Evolutionary conservation across 2,329 filamentous ascomycete genomes (phyloP).

Genomic region (Epichloe coenophiala): DNA sequence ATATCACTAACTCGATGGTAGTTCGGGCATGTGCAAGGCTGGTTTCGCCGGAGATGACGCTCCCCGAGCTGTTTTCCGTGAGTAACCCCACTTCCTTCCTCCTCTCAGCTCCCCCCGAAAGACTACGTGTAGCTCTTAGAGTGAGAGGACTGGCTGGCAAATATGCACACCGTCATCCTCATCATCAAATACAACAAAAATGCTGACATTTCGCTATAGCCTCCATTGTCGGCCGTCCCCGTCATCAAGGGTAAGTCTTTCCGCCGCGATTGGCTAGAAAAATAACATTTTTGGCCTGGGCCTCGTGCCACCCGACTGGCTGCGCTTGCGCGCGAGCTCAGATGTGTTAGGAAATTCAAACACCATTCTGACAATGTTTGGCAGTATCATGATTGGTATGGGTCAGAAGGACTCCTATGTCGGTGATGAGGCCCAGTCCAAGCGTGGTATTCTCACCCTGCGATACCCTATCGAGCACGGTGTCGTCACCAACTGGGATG

Average conservation of each 20-base stretch:
- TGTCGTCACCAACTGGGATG: constrained; percentile 99
- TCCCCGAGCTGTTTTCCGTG: constrained; percentile 99
- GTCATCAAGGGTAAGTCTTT: constrained; percentile 91
- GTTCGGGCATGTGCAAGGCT: constrained; percentile 99
- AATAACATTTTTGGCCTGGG: neutral
- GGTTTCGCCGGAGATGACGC: constrained; percentile 99
- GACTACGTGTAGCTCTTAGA: constrained; percentile 7
- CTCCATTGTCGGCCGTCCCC: constrained; percentile 98
- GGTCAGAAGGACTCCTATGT: constrained; percentile 99
- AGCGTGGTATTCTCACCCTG: constrained; percentile 99
- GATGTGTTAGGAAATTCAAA: neutral
- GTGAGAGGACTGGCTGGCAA: constrained; percentile 2
- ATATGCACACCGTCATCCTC: neutral
- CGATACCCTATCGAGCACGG: constrained; percentile 99
- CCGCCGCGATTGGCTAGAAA: neutral
- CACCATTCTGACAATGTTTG: constrained; percentile 9
- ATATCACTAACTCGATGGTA: constrained; percentile 35
- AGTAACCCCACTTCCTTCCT: constrained; percentile 37
- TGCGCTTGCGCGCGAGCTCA: neutral
- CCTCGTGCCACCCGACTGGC: neutral
- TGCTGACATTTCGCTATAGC: constrained; percentile 43
- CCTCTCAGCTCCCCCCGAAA: constrained; percentile 4
- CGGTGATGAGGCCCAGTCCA: constrained; percentile 99
- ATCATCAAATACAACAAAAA: constrained; percentile 1
- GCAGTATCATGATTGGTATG: constrained; percentile 99